These are phyloP conservation scores for Arabidopsis lyrata DNA, from an alignment of 441 rosid genomes.

Conservation along the genomic window DNA sequence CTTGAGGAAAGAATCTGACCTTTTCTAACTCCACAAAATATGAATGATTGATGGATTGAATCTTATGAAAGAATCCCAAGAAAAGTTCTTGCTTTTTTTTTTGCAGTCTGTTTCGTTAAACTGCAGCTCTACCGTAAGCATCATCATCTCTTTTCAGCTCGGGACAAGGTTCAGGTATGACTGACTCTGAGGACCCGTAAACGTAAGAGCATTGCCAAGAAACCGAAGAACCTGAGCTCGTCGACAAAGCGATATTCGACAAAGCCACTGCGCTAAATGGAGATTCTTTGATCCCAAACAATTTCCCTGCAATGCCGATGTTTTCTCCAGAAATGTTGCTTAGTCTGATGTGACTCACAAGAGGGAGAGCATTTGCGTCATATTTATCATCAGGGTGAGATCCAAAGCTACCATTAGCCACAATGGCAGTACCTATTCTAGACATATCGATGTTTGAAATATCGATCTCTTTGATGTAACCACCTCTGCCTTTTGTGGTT, in stretches of 20 bases:
- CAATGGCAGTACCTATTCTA: conserved; percentile 41
- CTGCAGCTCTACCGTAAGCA: conserved; percentile 36
- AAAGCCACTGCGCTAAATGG: conserved; percentile 52
- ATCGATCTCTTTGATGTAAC: conserved; percentile 50
- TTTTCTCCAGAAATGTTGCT: conserved; percentile 47
- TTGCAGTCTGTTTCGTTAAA: conserved; percentile 8
- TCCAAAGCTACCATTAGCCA: conserved; percentile 50
- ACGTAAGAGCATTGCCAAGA: conserved; percentile 54
- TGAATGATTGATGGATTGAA: conserved; percentile 25
- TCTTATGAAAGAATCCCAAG: conserved; percentile 35
- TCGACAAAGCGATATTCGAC: conserved; percentile 46
- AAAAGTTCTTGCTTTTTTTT: neutral
- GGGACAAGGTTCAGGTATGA: conserved; percentile 52
- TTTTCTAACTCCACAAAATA: conserved; percentile 37
- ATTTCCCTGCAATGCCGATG: conserved; percentile 47
- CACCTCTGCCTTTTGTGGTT: conserved; percentile 56
- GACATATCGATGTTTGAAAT: conserved; percentile 50
- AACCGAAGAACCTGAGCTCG: conserved; percentile 30
- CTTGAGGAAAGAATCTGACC: conserved; percentile 37
- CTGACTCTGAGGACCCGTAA: conserved; percentile 44
- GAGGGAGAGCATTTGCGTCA: conserved; percentile 47
- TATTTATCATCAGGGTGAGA: conserved; percentile 53
- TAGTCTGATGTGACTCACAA: conserved; percentile 46
- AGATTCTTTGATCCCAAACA: conserved; percentile 50
- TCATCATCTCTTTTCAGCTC: conserved; percentile 43